phyloP scores from a whole-genome alignment of 2,329 filamentous ascomycete species.

The Fusarium oxysporum region DNA sequence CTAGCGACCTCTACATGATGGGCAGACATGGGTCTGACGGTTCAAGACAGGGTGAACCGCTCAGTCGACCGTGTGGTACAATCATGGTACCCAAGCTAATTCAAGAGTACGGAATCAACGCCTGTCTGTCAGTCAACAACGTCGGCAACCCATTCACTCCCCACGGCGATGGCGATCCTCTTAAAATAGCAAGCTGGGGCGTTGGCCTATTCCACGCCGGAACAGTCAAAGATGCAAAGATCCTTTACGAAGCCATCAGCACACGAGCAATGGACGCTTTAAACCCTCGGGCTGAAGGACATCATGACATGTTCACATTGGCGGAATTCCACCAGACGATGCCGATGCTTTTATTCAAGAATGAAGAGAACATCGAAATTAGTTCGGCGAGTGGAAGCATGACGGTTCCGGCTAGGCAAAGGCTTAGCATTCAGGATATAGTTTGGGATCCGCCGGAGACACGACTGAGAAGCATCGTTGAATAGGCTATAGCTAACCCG shows the following conservation, averaged over 20 bases:
- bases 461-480: not conserved
- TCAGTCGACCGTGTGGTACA: conserved; percentile 13
- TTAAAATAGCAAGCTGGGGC: not conserved
- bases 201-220: conserved; percentile 15
- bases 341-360: conserved; percentile 6
- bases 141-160: conserved; percentile 8
- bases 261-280: conserved; percentile 5
- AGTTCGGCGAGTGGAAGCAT: not conserved
- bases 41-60: fast-evolving
- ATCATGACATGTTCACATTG: fast-evolving
- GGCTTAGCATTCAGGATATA: not conserved
- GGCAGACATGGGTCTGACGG: not conserved
- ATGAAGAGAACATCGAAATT: not conserved
- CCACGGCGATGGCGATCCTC: conserved; percentile 4
- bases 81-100: conserved; percentile 14
- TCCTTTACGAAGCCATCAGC: conserved; percentile 10
- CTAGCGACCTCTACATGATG: conserved; percentile 22
- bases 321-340: fast-evolving
- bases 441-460: conserved; percentile 18
- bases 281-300: fast-evolving
- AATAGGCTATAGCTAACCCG: not conserved
- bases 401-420: not conserved
- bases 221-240: not conserved
- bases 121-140: conserved; percentile 4
- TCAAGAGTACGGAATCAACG: not conserved